Evolutionary conservation across 1,284 basidiomycete genomes (phyloP).

Genomic region (Leccinum angustisporum): DNA sequence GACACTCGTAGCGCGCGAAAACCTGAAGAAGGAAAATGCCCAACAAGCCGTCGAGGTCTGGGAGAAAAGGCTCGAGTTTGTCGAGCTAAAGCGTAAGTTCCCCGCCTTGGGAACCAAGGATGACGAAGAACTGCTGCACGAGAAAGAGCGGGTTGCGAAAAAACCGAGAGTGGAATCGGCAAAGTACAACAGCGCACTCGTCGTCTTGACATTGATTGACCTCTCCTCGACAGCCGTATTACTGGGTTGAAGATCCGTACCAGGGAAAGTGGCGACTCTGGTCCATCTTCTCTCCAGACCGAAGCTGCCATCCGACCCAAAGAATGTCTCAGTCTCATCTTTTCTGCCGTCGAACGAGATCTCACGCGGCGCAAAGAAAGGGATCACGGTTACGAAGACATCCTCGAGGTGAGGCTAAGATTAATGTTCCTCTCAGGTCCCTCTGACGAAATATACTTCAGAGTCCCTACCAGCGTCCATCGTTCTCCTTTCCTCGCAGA

Average conservation of each 20-base stretch:
- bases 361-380: conserved; percentile 68
- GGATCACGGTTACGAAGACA: conserved; percentile 86
- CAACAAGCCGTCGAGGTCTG: conserved; percentile 68
- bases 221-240: conserved; percentile 38
- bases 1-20: conserved; percentile 72
- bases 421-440: neutral
- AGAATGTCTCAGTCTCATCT: conserved; percentile 65
- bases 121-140: conserved; percentile 82
- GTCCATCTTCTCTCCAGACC: conserved; percentile 34
- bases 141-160: conserved; percentile 70
- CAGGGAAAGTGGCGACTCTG: conserved; percentile 42
- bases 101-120: conserved; percentile 66
- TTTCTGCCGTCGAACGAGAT: conserved; percentile 66
- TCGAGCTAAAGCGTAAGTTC: conserved; percentile 79
- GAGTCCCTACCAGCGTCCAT: conserved; percentile 62
- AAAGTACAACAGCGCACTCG: conserved; percentile 29
- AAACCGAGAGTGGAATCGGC: conserved; percentile 44
- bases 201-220: neutral
- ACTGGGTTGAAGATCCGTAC: conserved; percentile 51
- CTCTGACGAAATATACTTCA: conserved; percentile 28
- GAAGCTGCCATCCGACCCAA: conserved; percentile 59
- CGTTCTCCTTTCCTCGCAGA: conserved; percentile 48
- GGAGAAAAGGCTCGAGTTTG: conserved; percentile 75
- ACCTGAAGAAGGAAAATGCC: conserved; percentile 65
- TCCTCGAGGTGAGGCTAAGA: conserved; percentile 61